These are phyloP conservation scores for Scenedesmus sp. DNA, from an alignment of 163 green algal species.

Conservation along the genomic window DNA sequence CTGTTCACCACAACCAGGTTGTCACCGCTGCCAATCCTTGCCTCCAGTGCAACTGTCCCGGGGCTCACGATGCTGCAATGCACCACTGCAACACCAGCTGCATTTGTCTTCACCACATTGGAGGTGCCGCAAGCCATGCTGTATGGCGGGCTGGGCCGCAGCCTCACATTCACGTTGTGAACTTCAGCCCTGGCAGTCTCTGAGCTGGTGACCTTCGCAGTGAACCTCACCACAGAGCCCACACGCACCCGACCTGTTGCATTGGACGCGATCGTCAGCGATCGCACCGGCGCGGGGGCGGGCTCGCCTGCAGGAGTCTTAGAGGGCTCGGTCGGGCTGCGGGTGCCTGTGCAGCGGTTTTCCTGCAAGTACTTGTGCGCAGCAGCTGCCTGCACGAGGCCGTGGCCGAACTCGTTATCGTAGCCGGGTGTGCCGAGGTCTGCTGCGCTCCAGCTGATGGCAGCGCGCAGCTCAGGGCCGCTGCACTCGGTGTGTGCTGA, in stretches of 20 bases:
- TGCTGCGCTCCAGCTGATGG: neutral
- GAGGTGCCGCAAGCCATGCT: slow-evolving; percentile 7
- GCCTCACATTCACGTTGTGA: neutral
- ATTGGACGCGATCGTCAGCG: neutral
- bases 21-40: neutral
- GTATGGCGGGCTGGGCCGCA: neutral
- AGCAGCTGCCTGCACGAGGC: slow-evolving; percentile 31
- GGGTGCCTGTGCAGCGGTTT: neutral
- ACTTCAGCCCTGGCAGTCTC: neutral
- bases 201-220: neutral
- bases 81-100: neutral
- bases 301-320: neutral
- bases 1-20: neutral
- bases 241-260: neutral
- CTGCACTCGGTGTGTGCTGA: slow-evolving; percentile 24
- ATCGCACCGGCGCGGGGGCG: neutral
- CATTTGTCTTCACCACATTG: neutral
- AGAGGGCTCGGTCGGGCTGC: neutral
- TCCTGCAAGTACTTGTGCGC: slow-evolving; percentile 28
- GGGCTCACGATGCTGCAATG: neutral
- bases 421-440: slow-evolving; percentile 2
- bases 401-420: slow-evolving; percentile 27
- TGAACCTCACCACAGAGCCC: neutral
- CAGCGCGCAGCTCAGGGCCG: slow-evolving; percentile 18
- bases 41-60: neutral